Conservation (phyloP, 192 early-diverging fungal genomes). For the Rhizoclosmatium globosum region DNA sequence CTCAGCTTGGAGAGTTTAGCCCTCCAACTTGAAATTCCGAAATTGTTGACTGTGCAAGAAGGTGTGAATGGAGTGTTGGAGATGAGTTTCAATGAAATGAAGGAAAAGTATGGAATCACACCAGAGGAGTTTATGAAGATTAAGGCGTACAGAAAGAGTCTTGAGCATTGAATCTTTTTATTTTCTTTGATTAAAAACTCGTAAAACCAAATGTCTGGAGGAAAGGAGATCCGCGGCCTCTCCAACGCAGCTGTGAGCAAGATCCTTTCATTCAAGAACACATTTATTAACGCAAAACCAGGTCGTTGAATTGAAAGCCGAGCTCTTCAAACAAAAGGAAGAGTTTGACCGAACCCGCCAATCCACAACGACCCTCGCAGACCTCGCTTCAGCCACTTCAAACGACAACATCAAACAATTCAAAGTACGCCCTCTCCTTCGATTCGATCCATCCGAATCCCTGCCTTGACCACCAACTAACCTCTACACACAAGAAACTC, state of each 20-base stretch:
- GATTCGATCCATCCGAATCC: background rate
- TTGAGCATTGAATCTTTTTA: background rate
- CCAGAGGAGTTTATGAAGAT: constrained; percentile 26
- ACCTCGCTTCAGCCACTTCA: constrained; percentile 12
- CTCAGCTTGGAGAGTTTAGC: constrained; percentile 21
- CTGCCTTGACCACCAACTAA: background rate
- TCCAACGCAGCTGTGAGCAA: constrained; percentile 9
- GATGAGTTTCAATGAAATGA: constrained; percentile 12
- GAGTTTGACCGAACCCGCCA: constrained; percentile 29
- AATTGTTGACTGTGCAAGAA: constrained; percentile 13
- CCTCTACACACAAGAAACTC: constrained; percentile 19
- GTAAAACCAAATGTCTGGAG: background rate
- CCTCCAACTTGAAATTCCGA: constrained; percentile 13
- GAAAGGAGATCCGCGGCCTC: background rate
- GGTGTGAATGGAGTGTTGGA: constrained; percentile 5
- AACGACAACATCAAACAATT: constrained; percentile 38
- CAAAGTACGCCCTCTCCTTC: constrained; percentile 37
- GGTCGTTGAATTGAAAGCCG: constrained; percentile 56
- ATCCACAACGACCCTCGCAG: constrained; percentile 30
- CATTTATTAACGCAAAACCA: background rate
- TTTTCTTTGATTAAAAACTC: background rate
- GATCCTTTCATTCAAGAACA: background rate
- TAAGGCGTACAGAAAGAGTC: constrained; percentile 22
- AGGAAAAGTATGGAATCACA: constrained; percentile 20
- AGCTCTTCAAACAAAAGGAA: constrained; percentile 49